These are phyloP conservation scores for Verticillium alfalfae DNA, from an alignment of 2,329 filamentous ascomycete species.

Conservation along the genomic window DNA sequence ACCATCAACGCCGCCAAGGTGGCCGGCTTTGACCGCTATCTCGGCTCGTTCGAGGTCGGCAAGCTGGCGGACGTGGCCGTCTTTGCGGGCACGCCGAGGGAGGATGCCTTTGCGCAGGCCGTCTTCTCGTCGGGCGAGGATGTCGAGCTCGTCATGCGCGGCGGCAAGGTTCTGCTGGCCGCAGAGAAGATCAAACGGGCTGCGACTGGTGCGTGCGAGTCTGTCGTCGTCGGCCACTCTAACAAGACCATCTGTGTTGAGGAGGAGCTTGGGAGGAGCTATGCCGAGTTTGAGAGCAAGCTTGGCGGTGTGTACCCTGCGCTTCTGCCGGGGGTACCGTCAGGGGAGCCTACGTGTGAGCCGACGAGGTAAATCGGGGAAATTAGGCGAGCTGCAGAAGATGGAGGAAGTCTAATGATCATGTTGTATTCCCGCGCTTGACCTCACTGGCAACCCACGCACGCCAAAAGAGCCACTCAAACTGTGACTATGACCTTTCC, in stretches of 20 bases:
- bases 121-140: constrained; percentile 13
- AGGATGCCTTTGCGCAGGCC: constrained; percentile 13
- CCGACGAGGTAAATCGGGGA: constrained; percentile 6
- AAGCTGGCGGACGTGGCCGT: constrained; percentile 37
- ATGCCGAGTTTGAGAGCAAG: constrained; percentile 11
- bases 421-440: not conserved
- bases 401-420: not conserved
- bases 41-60: constrained; percentile 34
- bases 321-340: constrained; percentile 7
- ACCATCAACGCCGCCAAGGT: constrained; percentile 37
- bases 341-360: constrained; percentile 15
- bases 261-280: constrained; percentile 16
- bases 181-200: constrained; percentile 7
- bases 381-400: too few species aligned
- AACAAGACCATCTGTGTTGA: constrained; percentile 15
- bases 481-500: constrained; percentile 52
- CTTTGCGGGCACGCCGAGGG: constrained; percentile 19
- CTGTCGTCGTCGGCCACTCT: constrained; percentile 9
- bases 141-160: constrained; percentile 20
- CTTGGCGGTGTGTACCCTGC: constrained; percentile 17
- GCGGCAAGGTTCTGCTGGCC: constrained; percentile 16
- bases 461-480: not conserved
- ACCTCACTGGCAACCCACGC: too few species aligned
- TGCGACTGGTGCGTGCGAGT: constrained; percentile 12
- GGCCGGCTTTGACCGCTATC: constrained; percentile 26